Base-by-base conservation (phyloP, 495 filamentous ascomycete genomes). In the Aspergillus sparsus region DNA sequence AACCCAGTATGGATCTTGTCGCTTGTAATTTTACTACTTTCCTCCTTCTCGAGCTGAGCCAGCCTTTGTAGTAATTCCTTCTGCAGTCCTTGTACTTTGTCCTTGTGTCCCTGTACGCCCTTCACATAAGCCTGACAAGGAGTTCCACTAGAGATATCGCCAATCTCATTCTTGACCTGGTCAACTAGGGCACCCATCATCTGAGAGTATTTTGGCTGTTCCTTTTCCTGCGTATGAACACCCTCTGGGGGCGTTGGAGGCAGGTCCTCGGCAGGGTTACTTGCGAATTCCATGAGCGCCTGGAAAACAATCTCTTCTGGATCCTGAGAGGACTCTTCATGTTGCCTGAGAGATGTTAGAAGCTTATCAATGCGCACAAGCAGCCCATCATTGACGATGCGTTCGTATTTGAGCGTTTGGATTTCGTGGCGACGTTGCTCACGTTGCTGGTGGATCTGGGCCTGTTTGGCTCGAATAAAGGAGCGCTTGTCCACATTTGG, bases 401-500 rank as follows among this genome's bases (percentile, higher is more conserved):
- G 88, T 75, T 98, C 93, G 73, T 93, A 97, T 76, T 92, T 93
- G 62, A 93, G 79, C 3, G 92, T 96, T 66, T 89, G 84, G 71
- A 98, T 98, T 68, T 96, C 87, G 67, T 89, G 84, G 65, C 87
- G 89, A 54, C 94, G 89, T 65, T 92, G 86, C 57, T 83, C 78
- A 45, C 94, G 88, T 70, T 97, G 87, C 68, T 89, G 83, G 70
- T 98, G 94, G 69, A 98, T 98, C 72, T 98, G 92, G 68, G 89
- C 87, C 75, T 97, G 94, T 78, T 98, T 98, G 57, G 94, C 94
- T 55, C 94, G 91, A 72, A 98, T 98, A 77, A 98, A 98, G 55
- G 94, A 98, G 3, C 88, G 87, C 69, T 98, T 98, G 77, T 98
- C 94, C 73, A 98, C 94, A 77, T 98, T 98, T 57, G 95, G 94